Percentiles rank a stretch among this genome's conserved stretches.
phyloP scores from a whole-genome alignment of 306 rosid genomes.

The Leucaena leucocephala region DNA sequence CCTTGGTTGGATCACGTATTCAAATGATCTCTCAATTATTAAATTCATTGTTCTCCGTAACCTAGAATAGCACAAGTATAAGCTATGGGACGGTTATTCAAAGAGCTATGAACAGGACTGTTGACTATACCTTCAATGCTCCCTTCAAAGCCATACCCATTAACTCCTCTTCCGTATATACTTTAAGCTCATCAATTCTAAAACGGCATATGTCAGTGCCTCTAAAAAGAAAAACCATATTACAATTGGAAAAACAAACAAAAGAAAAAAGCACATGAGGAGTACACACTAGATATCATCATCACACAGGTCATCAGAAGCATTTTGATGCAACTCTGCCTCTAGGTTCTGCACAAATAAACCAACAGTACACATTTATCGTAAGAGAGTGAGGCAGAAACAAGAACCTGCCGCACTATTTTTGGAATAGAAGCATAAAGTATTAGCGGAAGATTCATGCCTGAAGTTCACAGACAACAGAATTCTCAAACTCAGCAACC shows the following conservation, averaged over 20 bases:
- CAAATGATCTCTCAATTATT: too few relatives aligned
- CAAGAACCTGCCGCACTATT: background rate
- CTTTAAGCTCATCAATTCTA: slow-evolving; percentile 66
- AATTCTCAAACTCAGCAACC: slow-evolving; percentile 21
- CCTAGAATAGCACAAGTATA: too few relatives aligned
- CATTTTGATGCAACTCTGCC: background rate
- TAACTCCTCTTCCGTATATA: background rate
- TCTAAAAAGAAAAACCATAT: background rate
- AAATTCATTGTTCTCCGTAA: too few relatives aligned
- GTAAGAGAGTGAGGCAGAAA: background rate
- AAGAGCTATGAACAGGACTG: background rate
- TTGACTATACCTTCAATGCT: slow-evolving; percentile 37
- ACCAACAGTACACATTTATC: background rate
- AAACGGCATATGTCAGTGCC: slow-evolving; percentile 8
- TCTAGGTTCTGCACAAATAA: slow-evolving; percentile 54
- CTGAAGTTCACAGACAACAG: slow-evolving; percentile 59
- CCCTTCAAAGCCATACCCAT: background rate
- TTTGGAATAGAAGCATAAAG: background rate
- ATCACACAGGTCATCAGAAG: slow-evolving; percentile 41
- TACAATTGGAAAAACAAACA: background rate
- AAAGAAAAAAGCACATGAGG: background rate
- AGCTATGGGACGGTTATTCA: too few relatives aligned
- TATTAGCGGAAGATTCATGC: slow-evolving; percentile 26
- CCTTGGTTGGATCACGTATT: too few relatives aligned
- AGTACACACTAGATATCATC: slow-evolving; percentile 65